Conservation (phyloP, 257 asterid species). For the Solanum chaucha region DNA sequence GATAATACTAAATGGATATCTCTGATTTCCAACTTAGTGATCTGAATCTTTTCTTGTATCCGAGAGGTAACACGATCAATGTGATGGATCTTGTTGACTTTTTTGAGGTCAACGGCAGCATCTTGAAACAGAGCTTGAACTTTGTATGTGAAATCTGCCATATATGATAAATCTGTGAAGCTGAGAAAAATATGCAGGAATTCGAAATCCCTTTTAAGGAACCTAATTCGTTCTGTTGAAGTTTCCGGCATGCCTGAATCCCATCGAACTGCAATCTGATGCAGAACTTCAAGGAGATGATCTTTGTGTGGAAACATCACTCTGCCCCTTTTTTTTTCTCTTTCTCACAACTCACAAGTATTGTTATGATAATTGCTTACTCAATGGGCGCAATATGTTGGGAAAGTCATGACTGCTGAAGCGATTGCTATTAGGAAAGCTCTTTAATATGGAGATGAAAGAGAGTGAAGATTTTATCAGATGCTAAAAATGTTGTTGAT, state of each 20-base stretch:
- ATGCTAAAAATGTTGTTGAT: no score
- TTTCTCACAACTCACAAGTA: no score
- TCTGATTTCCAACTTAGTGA: background rate
- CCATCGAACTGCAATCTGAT: rapidly evolving
- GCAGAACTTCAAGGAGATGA: background rate
- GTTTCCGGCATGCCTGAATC: no score
- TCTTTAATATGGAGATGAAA: no score
- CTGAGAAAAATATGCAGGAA: background rate
- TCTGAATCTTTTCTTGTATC: background rate
- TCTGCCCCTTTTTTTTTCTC: no score
- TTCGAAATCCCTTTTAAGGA: background rate
- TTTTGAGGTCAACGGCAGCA: background rate
- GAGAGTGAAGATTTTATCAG: no score
- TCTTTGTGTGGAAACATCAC: background rate
- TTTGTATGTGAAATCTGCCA: rapidly evolving
- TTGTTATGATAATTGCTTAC: no score
- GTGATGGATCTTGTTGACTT: background rate
- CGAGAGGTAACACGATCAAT: background rate
- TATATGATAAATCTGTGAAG: background rate
- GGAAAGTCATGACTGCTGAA: no score
- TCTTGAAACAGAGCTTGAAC: background rate
- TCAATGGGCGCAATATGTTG: no score
- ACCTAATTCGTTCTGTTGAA: background rate
- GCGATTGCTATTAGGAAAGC: no score
- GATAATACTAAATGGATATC: background rate